phyloP scores from a whole-genome alignment of 2,329 filamentous ascomycete genomes.

The Phialophora chinensis region DNA sequence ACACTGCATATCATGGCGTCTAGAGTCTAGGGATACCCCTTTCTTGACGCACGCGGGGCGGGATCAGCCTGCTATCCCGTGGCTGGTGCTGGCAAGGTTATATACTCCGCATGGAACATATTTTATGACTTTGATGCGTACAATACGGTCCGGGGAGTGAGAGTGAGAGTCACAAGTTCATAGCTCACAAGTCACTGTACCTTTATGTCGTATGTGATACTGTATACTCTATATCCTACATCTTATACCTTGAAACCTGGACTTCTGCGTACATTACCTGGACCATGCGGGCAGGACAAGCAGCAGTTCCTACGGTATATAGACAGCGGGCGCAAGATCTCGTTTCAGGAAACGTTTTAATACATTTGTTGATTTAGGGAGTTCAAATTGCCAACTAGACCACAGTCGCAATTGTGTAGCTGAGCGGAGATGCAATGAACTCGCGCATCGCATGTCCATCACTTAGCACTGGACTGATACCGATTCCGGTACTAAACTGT shows the following conservation, averaged over 20 bases:
- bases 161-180: not conserved
- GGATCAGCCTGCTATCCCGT: too few relatives aligned
- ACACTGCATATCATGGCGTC: too few relatives aligned
- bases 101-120: too few relatives aligned
- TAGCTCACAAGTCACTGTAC: not conserved
- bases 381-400: not conserved
- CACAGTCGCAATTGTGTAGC: not conserved
- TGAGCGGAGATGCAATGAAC: not conserved
- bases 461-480: not conserved
- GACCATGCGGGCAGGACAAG: too few relatives aligned
- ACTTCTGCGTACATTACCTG: not conserved
- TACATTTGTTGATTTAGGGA: not conserved
- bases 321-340: not conserved
- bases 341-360: not conserved
- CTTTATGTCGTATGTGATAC: not conserved
- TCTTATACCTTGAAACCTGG: not conserved
- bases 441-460: not conserved
- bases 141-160: not conserved
- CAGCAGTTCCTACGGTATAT: not conserved
- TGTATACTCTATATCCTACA: not conserved
- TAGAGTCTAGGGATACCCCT: too few relatives aligned
- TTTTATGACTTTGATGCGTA: too few relatives aligned
- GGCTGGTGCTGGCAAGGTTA: too few relatives aligned
- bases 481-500: not conserved
- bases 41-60: too few relatives aligned